These are phyloP conservation scores for Alternaria metachromatica DNA, from an alignment of 2,329 filamentous ascomycete species.

Conservation along the genomic window DNA sequence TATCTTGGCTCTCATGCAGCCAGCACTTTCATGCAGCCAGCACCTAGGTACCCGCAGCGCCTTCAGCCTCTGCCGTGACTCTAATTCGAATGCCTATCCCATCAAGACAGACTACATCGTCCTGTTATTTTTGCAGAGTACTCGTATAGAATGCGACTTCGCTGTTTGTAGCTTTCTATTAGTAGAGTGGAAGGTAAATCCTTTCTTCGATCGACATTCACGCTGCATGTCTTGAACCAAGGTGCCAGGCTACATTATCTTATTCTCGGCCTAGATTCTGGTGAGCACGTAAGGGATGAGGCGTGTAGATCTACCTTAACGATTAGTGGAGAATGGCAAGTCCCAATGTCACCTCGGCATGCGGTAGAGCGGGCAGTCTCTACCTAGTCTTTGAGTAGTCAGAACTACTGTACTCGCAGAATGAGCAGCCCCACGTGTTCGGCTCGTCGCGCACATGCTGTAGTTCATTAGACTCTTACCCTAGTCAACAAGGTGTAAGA, in stretches of 20 bases:
- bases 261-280: neutral
- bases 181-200: neutral
- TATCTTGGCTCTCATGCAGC: neutral
- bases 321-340: neutral
- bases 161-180: neutral
- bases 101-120: neutral
- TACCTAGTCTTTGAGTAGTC: neutral
- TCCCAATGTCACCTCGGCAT: neutral
- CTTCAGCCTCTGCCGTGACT: neutral
- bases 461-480: neutral
- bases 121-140: neutral
- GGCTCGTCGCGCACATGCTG: neutral
- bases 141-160: neutral
- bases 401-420: neutral
- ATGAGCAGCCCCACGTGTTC: neutral
- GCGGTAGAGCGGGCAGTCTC: neutral
- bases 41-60: neutral
- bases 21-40: neutral
- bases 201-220: neutral
- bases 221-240: neutral
- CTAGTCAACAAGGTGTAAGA: neutral
- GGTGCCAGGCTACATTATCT: neutral
- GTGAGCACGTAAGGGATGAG: neutral
- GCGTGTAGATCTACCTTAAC: neutral
- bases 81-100: neutral